These are phyloP conservation scores for Pyrenophora tritici-repentis DNA, from an alignment of 2,329 filamentous ascomycete species.

Conservation along the genomic window DNA sequence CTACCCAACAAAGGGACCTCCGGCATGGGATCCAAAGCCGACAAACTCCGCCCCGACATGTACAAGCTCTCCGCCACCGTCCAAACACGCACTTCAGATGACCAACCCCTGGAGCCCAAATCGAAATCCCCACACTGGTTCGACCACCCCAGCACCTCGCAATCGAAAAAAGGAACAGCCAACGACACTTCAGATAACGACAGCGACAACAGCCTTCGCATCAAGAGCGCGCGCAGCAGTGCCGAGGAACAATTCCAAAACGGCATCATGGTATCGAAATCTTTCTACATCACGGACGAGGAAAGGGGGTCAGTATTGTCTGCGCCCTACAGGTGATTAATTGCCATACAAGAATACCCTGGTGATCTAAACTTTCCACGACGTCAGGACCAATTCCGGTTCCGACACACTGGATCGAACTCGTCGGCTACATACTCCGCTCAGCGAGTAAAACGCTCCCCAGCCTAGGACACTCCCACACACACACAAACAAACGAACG, in stretches of 20 bases:
- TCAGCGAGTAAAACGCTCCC: too few relatives aligned
- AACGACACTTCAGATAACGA: conserved; percentile 24
- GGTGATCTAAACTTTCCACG: too few relatives aligned
- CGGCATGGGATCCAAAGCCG: conserved; percentile 17
- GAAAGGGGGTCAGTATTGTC: conserved; percentile 19
- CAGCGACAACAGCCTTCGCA: conserved; percentile 31
- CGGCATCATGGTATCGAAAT: conserved; percentile 38
- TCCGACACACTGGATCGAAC: too few relatives aligned
- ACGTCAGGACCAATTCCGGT: too few relatives aligned
- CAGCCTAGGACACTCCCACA: too few relatives aligned
- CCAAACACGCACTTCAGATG: conserved; percentile 23
- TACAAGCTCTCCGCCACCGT: conserved; percentile 28
- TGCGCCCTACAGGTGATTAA: conserved; percentile 11
- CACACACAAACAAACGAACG: too few relatives aligned
- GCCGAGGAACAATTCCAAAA: conserved; percentile 29
- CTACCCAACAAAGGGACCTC: conserved; percentile 14
- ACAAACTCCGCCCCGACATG: conserved; percentile 25
- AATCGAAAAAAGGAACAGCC: conserved; percentile 15
- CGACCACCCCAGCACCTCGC: conserved; percentile 8
- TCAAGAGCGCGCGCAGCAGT: conserved; percentile 23
- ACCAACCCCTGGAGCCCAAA: neutral
- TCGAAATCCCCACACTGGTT: conserved; percentile 24
- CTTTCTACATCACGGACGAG: conserved; percentile 40
- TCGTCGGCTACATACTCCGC: too few relatives aligned
- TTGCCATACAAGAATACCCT: neutral